Percentiles rank a stretch among this genome's conserved stretches.
Conservation (phyloP, 768 basidiomycete species). For the Phanerochaete sordida region DNA sequence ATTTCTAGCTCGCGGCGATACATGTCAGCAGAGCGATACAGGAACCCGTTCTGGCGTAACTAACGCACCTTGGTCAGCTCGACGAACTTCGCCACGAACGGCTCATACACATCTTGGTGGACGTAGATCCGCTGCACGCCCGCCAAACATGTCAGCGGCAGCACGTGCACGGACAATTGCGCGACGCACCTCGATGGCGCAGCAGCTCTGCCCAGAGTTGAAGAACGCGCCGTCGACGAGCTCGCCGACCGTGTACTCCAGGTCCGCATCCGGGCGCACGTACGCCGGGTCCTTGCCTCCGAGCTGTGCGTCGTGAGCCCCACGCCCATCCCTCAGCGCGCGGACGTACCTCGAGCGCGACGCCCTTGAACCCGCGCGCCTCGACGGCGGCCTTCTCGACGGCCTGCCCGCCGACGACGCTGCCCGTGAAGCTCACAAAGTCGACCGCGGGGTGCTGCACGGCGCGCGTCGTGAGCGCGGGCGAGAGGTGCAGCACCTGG, state of each 20-base stretch:
- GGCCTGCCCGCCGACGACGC: conserved; percentile 70
- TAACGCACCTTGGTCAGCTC: conserved; percentile 59
- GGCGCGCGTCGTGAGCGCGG: conserved; percentile 53
- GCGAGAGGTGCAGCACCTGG: conserved; percentile 73
- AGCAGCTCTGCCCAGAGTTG: conserved; percentile 98
- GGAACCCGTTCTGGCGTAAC: neutral
- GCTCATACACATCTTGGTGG: conserved; percentile 76
- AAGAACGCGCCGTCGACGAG: conserved; percentile 95
- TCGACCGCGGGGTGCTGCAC: conserved; percentile 65
- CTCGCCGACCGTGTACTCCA: conserved; percentile 78
- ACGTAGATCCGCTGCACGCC: conserved; percentile 81
- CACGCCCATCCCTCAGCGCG: neutral
- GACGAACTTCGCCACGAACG: conserved; percentile 72
- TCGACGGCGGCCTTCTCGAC: conserved; percentile 69
- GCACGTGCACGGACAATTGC: neutral
- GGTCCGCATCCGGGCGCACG: conserved; percentile 81
- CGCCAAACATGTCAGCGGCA: neutral
- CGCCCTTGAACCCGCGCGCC: conserved; percentile 77
- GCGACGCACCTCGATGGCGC: conserved; percentile 73
- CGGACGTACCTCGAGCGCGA: conserved; percentile 67
- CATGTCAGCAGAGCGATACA: too few species aligned
- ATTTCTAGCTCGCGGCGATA: conserved; percentile 43
- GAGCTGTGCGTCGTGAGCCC: conserved; percentile 44
- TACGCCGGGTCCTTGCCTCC: conserved; percentile 99
- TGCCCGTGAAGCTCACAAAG: conserved; percentile 92